Base-by-base conservation (phyloP, 208 protist genomes). In the Wallacemonas sp. region DNA sequence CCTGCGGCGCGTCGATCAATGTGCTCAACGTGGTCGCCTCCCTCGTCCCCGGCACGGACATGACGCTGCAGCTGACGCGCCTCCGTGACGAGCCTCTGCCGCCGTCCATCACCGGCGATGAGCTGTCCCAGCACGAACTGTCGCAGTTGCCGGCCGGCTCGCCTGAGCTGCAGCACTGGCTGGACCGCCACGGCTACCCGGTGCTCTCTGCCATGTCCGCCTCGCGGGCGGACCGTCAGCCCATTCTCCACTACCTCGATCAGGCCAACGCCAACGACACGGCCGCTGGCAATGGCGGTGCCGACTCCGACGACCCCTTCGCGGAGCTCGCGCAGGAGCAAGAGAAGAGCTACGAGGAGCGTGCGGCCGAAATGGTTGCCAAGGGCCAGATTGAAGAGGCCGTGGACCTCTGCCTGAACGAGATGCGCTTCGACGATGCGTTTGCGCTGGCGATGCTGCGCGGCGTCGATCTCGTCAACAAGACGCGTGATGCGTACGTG, bases 401-500 rank as follows among this genome's bases (percentile, higher is more conserved):
- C 46, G 84, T 92, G 54, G 77, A 90, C 52, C 66, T 88, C 23
- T 95, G 89, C 74, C 70, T 95, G 33, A 71, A 80, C 26, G 70
- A 78, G 47, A 36, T 67, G 43, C 72, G 61, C 57, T 95, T 83
- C 76, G 83, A 76, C 30, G 89, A 95, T 70, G 89, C 89, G 44
- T 95, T 89, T 60, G 76, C 84, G 1, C 58, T 95, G 34, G 85
- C 89, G 32, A 81, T 85, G 36, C 74, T 95, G 12, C 74, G 78
- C 56, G 83, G 84, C 17, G 82, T 80, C 2, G 81, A 81, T 34
- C 57, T 91, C 24, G 62, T 93, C 9, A 68, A 73, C 49, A 65
- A 74, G 46, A 85, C 91, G 55, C 85, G 90, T 33, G 74, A 85
- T 44, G 72, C 76, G 47, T 92, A 91, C 74, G 44, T 87, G 1